Percentiles rank a stretch among this genome's conserved stretches.
These are phyloP conservation scores for Cystofilobasidium ferigula DNA, from an alignment of 768 basidiomycete genomes.

Conservation along the genomic window DNA sequence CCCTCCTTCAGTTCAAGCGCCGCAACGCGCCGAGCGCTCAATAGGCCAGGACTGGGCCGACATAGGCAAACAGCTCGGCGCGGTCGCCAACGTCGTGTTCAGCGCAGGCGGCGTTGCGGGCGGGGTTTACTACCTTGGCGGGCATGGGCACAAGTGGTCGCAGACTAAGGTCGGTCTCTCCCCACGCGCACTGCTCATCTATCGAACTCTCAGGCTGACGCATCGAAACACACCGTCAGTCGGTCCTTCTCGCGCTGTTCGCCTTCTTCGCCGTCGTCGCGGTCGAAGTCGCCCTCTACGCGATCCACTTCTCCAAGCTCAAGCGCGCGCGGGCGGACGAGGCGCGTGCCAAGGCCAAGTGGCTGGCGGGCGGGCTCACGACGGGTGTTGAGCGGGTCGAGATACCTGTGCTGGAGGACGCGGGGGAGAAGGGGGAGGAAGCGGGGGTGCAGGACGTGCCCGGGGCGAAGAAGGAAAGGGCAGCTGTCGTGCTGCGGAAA, in stretches of 20 bases:
- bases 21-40: not conserved
- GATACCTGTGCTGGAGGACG: not conserved
- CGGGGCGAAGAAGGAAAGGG: slow-evolving; percentile 21
- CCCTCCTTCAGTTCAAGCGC: not conserved
- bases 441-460: slow-evolving; percentile 14
- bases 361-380: slow-evolving; percentile 10
- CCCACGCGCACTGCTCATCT: not conserved
- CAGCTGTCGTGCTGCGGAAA: not conserved
- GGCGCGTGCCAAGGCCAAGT: slow-evolving; percentile 9
- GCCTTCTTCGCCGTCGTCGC: slow-evolving; percentile 19
- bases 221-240: not conserved
- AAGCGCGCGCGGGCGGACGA: not conserved
- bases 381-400: not conserved
- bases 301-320: slow-evolving; percentile 21
- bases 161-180: slow-evolving; percentile 11
- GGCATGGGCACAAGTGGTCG: slow-evolving; percentile 13
- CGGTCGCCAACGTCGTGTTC: slow-evolving; percentile 39
- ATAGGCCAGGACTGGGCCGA: slow-evolving; percentile 76
- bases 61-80: slow-evolving; percentile 53
- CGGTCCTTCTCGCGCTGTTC: slow-evolving; percentile 17
- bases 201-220: not conserved
- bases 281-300: slow-evolving; percentile 25
- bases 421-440: not conserved
- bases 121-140: slow-evolving; percentile 22
- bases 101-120: slow-evolving; percentile 30